phyloP scores from a whole-genome alignment of 495 filamentous ascomycete genomes.

The Rhypophila decipiens region DNA sequence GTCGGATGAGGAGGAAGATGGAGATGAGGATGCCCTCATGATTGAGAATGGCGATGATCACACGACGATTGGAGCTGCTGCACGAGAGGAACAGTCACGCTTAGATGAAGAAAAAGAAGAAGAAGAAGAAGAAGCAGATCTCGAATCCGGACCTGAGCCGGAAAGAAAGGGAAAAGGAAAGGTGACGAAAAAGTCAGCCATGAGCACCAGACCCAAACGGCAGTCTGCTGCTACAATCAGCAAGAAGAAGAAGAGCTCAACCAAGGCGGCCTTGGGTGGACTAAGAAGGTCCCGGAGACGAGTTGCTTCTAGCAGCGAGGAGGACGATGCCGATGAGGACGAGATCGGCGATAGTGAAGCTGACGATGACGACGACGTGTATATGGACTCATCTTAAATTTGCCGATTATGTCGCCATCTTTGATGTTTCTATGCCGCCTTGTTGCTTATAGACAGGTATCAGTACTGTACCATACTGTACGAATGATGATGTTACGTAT shows the following conservation, averaged over 20 bases:
- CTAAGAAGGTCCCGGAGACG: slow-evolving; percentile 14
- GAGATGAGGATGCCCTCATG: slow-evolving; percentile 15
- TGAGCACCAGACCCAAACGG: slow-evolving; percentile 18
- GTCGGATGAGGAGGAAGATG: slow-evolving; percentile 27
- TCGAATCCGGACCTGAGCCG: not conserved
- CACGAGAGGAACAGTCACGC: no score
- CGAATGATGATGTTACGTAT: no score
- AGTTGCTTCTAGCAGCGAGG: slow-evolving; percentile 13
- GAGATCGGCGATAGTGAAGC: slow-evolving; percentile 1
- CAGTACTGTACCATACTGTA: no score
- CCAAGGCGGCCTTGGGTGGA: slow-evolving; percentile 1
- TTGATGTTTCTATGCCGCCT: no score
- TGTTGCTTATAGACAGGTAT: no score
- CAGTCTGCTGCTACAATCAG: slow-evolving; percentile 6
- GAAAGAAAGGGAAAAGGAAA: not conserved
- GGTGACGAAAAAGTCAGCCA: slow-evolving; percentile 20
- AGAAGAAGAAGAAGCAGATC: no score
- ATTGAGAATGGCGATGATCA: slow-evolving; percentile 24
- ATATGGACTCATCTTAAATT: not conserved
- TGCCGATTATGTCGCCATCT: no score
- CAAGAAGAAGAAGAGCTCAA: slow-evolving; percentile 10
- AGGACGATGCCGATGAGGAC: slow-evolving; percentile 11
- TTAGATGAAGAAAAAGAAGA: no score
- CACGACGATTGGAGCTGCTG: not conserved
- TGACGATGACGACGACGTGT: slow-evolving; percentile 1